Conservation (phyloP, 2,329 filamentous ascomycete species). For the Camillea tinctor region DNA sequence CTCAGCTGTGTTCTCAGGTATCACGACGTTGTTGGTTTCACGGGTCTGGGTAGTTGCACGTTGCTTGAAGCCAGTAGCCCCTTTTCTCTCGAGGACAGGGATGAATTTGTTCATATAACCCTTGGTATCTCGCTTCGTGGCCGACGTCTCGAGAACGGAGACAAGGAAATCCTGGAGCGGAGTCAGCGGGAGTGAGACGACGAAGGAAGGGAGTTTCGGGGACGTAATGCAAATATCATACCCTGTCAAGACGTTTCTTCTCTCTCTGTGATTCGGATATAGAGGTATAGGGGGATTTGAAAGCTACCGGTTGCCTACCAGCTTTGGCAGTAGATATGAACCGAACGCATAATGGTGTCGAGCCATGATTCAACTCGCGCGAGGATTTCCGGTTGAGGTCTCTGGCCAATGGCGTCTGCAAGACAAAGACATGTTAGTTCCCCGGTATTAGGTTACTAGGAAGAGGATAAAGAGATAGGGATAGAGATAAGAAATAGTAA, state of each 20-base stretch:
- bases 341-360: slow-evolving; percentile 21
- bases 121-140: slow-evolving; percentile 89
- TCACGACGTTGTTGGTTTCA: slow-evolving; percentile 15
- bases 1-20: slow-evolving; percentile 3
- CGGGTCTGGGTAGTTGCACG: slow-evolving; percentile 26
- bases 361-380: slow-evolving; percentile 21
- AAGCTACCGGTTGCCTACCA: slow-evolving; percentile 27
- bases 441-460: slow-evolving; percentile 4
- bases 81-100: slow-evolving; percentile 33
- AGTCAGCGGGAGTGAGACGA: slow-evolving; percentile 12
- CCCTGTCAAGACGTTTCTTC: slow-evolving; percentile 48
- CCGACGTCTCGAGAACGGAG: slow-evolving; percentile 81
- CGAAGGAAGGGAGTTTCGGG: slow-evolving; percentile 5
- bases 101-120: slow-evolving; percentile 86
- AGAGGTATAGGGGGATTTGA: slow-evolving; percentile 36
- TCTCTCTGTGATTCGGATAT: slow-evolving; percentile 46
- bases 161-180: slow-evolving; percentile 72
- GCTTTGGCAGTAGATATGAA: slow-evolving; percentile 25
- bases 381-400: slow-evolving; percentile 20
- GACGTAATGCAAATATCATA: slow-evolving; percentile 26
- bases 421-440: background rate
- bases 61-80: slow-evolving; percentile 33
- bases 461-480: background rate
- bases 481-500: background rate
- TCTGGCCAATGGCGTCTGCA: slow-evolving; percentile 26